A percentile compares a stretch with the other conserved stretches of the same genome.
Evolutionary conservation across 495 filamentous ascomycete species (phyloP).

Genomic region (Aspergillus campestris): DNA sequence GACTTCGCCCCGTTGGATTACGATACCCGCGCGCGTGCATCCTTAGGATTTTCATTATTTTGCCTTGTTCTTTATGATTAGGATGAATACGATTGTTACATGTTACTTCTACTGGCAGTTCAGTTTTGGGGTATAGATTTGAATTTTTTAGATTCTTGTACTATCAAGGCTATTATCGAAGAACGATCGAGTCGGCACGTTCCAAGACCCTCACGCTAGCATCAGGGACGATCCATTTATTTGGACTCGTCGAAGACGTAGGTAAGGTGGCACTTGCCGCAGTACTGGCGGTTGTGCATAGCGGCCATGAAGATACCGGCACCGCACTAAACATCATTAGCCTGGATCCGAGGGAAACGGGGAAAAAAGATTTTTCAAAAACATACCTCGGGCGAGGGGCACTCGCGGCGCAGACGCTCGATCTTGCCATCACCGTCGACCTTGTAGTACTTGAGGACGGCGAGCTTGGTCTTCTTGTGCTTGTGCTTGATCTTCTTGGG

Average conservation of each 20-base stretch:
- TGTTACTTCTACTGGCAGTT: no score
- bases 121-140: slow-evolving; percentile 1
- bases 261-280: slow-evolving; percentile 97
- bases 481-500: slow-evolving; percentile 99
- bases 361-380: slow-evolving; percentile 6
- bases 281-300: slow-evolving; percentile 99
- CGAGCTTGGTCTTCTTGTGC: slow-evolving; percentile 99
- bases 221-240: slow-evolving; percentile 28
- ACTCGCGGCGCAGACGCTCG: slow-evolving; percentile 96
- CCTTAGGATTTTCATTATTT: background rate
- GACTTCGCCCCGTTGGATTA: background rate
- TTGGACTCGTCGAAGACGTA: slow-evolving; percentile 95
- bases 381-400: slow-evolving; percentile 82
- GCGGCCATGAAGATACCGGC: slow-evolving; percentile 99
- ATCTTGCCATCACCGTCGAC: slow-evolving; percentile 99
- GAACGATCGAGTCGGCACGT: slow-evolving; percentile 12
- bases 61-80: background rate
- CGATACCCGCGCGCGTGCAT: background rate
- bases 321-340: slow-evolving; percentile 60
- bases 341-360: no score
- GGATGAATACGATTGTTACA: no score
- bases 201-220: slow-evolving; percentile 9
- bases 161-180: slow-evolving; percentile 6
- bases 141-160: slow-evolving; percentile 8
- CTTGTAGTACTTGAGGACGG: slow-evolving; percentile 99